Conservation (phyloP, 805 yeast genomes). For the Saccharomycopsis fibuligera region DNA sequence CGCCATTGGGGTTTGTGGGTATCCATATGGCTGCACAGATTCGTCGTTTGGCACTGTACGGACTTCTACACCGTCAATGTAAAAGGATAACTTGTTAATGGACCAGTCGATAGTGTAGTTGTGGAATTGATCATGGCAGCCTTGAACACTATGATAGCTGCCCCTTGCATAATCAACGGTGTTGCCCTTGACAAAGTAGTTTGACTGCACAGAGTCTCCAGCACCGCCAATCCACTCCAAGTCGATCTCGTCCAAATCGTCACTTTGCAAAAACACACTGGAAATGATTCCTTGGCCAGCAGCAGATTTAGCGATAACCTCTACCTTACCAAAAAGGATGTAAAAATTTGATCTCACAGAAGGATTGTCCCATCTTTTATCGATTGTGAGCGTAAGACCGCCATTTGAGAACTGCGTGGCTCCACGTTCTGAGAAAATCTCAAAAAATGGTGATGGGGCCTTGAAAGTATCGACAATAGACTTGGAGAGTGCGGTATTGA, state of each 20-base stretch:
- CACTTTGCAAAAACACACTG: constrained; percentile 55
- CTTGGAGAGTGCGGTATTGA: constrained; percentile 13
- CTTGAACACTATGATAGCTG: constrained; percentile 39
- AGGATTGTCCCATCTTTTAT: constrained; percentile 53
- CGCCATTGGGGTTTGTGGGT: constrained; percentile 67
- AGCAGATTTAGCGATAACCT: constrained; percentile 52
- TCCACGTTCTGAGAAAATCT: constrained; percentile 14
- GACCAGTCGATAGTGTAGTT: constrained; percentile 69
- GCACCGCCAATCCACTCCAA: constrained; percentile 68
- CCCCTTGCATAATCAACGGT: constrained; percentile 61
- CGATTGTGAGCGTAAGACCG: constrained; percentile 47
- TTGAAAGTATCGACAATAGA: constrained; percentile 14
- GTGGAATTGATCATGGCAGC: constrained; percentile 42
- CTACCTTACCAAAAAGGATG: constrained; percentile 67
- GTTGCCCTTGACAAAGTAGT: constrained; percentile 57
- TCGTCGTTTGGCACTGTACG: constrained; percentile 42
- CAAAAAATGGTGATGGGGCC: constrained; percentile 9
- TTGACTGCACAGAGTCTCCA: constrained; percentile 43
- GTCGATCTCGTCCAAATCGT: constrained; percentile 69
- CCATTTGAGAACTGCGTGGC: constrained; percentile 31
- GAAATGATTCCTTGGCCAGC: constrained; percentile 59
- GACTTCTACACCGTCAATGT: constrained; percentile 50
- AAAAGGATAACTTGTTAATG: constrained; percentile 45
- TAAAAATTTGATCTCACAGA: constrained; percentile 56
- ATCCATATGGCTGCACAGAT: constrained; percentile 36